Base-by-base conservation (phyloP, 352 stramenopile species). In the Pseudoperonospora humuli region DNA sequence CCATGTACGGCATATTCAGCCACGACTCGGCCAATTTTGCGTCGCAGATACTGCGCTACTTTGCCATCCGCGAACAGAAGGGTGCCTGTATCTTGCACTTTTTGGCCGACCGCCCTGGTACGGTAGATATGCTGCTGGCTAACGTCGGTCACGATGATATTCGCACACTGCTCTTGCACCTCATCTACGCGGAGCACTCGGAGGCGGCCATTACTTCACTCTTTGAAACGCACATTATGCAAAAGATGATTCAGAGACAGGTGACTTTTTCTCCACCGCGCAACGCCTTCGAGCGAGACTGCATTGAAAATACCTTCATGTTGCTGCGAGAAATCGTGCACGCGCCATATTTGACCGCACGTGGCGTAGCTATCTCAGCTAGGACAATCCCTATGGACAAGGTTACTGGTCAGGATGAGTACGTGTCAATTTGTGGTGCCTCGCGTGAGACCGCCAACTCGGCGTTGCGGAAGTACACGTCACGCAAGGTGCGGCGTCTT, bases 301-400 rank as follows among this genome's bases (percentile, higher is more conserved):
- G 70, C 44, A 73, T 89, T 46, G 77, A 90, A 57, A 93, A 93
- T 53, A 81, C 67, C 3, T 87, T 86, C 43, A 46, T 90, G 33
- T 58, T 90, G 21, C 53, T 93, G 42, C 74, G 81, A 8, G 77
- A 89, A 37, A 75, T 93, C 39, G 68, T 93, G 42, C 78, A 87
- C 48, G 77, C 81, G 33, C 81, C 81, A 42, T 93, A 93, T 54
- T 62, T 93, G 42, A 90, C 81, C 17, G 64, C 64, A 15, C 74
- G 81, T 1, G 81, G 81, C 23, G 81, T 90, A 19, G 74, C 79
- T 11, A 90, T 93, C 58, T 93, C 75, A n/a, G 77, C 78, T 25
- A 90, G 84, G 64, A 86, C 64, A 26, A 93, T 93, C 19, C 81
- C 81, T 27, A 49, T 90, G 31, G 81, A 93, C 53, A 90, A 86